Conservation (phyloP, 306 rosid species). For the Lagenaria siceraria region DNA sequence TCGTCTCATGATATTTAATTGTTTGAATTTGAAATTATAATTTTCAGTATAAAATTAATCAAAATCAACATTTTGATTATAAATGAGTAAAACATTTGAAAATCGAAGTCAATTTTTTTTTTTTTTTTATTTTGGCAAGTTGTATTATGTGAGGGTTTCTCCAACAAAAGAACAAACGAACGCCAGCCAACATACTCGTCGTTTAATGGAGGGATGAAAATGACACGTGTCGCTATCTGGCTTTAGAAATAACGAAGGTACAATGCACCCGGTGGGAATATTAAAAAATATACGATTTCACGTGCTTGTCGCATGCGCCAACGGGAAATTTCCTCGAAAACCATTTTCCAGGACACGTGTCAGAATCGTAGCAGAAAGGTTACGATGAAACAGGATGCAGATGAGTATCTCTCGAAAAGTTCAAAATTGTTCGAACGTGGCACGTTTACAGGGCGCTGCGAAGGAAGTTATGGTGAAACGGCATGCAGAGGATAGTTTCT, state of each 20-base stretch:
- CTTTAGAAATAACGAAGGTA: background rate
- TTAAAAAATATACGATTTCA: background rate
- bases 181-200: background rate
- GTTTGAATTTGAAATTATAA: background rate
- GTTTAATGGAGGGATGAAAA: background rate
- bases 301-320: constrained; percentile 9
- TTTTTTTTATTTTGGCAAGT: too few species aligned
- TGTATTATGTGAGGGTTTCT: background rate
- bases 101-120: background rate
- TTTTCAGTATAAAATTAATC: background rate
- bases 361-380: background rate
- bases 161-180: background rate
- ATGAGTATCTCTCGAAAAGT: background rate
- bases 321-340: background rate
- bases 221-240: background rate
- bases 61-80: too few species aligned
- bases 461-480: background rate
- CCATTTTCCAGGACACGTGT: background rate
- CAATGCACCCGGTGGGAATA: background rate
- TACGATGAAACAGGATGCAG: background rate
- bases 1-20: background rate
- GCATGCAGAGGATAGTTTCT: background rate
- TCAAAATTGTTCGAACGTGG: background rate
- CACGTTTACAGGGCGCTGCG: background rate
- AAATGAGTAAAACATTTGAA: background rate